Base-by-base conservation (phyloP, 2,329 filamentous ascomycete species). In the Ambrosiella cleistominuta region DNA sequence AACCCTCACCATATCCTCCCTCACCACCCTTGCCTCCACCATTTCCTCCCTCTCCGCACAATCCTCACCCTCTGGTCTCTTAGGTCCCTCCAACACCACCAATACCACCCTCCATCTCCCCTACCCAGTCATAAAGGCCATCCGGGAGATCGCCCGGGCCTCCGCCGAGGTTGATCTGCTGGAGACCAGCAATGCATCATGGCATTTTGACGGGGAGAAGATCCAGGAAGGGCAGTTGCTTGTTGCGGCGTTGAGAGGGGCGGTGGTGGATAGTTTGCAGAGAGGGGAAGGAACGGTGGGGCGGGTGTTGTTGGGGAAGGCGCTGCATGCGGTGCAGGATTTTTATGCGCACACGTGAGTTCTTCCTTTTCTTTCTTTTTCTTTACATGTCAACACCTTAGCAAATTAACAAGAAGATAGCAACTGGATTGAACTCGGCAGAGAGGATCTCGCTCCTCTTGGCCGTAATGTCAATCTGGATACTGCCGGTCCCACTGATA, bases 281-380 rank as follows among this genome's bases (percentile, higher is more conserved):
- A 38, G 44, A 37, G 59, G 44, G 17, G 51, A 60, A 35, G 50
- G 53, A 6, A n/a, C n/a, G 3, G 49, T 45, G 45, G 62, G 58
- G 15, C 54, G 61, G 11, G 45, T 27, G 19, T 19, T 56, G 44
- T n/a, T 63, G 45, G 62, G 62, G 12, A 56, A 62, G 47, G 61
- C 57, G 9, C 36, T 63, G 36, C 62, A 62, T 52, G 36, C 52
- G 35, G 61, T 63, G 17, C 62, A 63, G 42, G 62, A 63, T 39
- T 60, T 62, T 35, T 60, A 59, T 36, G 58, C 58, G 8, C 59
- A 63, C 42, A 60, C 56, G 62, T 63, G 36, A 54, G 62, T 59
- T 45, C 5, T 3, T 35, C 13, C 36, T 35, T 17, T 11, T 50
- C 13, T 42, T 50, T 38, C 17, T 11, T 37, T 17, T 51, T 45